Conservation (phyloP, 257 asterid species). For the Prunella vulgaris region DNA sequence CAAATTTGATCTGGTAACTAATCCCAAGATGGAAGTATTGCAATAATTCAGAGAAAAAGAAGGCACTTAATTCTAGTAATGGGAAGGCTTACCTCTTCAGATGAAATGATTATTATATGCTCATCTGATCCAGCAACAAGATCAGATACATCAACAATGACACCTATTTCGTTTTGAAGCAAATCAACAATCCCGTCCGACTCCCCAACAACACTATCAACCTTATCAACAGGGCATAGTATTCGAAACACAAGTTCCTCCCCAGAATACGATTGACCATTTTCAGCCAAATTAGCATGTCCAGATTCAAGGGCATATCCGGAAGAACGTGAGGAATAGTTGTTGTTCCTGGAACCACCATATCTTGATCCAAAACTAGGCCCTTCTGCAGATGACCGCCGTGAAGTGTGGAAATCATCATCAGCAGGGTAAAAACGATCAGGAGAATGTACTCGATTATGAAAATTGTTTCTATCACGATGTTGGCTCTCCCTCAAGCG, state of each 20-base stretch:
- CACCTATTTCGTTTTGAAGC: conserved; percentile 83
- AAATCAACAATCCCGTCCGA: conserved; percentile 71
- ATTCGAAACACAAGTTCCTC: conserved; percentile 85
- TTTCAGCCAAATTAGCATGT: conserved; percentile 36
- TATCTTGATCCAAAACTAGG: conserved; percentile 53
- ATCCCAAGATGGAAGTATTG: background rate
- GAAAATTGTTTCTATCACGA: conserved; percentile 69
- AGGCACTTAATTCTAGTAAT: background rate
- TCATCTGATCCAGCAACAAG: conserved; percentile 60
- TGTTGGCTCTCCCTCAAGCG: conserved; percentile 94
- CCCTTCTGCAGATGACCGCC: conserved; percentile 56
- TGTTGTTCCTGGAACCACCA: conserved; percentile 48
- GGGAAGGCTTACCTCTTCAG: conserved; percentile 68
- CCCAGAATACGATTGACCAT: conserved; percentile 39
- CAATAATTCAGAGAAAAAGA: background rate
- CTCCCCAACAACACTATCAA: conserved; percentile 67
- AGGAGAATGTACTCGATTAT: conserved; percentile 56
- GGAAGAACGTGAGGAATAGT: conserved; percentile 55
- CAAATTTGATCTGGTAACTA: background rate
- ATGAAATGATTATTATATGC: conserved; percentile 59
- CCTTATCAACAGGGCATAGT: conserved; percentile 75
- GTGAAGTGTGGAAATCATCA: conserved; percentile 51
- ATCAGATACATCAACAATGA: conserved; percentile 59
- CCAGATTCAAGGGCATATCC: conserved; percentile 55
- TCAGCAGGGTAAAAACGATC: conserved; percentile 53